Base-by-base conservation (phyloP, 2,329 filamentous ascomycete genomes). In the Raffaelea deltoideospora region DNA sequence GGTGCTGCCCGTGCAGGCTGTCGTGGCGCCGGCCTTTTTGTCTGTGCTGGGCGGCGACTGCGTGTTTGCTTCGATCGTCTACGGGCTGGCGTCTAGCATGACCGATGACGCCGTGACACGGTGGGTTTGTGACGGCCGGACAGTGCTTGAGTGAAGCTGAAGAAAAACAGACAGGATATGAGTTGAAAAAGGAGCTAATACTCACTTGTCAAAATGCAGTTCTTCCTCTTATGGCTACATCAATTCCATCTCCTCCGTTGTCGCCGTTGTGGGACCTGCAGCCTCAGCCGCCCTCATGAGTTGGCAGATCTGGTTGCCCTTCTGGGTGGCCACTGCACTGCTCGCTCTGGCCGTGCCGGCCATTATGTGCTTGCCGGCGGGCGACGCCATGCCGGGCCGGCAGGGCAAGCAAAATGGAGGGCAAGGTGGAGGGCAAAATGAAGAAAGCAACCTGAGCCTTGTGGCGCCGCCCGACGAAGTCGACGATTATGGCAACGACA, bases 191-290 rank as follows among this genome's bases (percentile, higher is more conserved):
- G 10, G 14, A 28, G 27, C 9, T 14, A 14, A n/a, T 14, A 14
- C 28, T 17, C 35, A 35, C n/a, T 37, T 41, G 18, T 10, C 21
- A 4, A 18, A 31, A 3, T 19, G 2, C 31, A 62, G 63, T 8
- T 63, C 64, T 9, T 61, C 62, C 3, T 65, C 63, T 44, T 67
- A 67, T 44, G 64, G 63, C 23, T 65, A 64, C 48, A 63, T 65
- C 52, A 63, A 61, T 44, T 64, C 64, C 3, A 48, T 65, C 6
- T 56, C 63, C 3, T 65, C 65, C 34, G 56, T 65, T 0, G 59
- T 67, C 13, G 58, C 58, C 2, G 52, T 65, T 14, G 50, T 63
- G 3, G 64, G 64, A 0, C 64, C 64, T 0, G 61, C 61, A 0
- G 45, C 67, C 11, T 61, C 64, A 6, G 60, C 62, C 1, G 55